Percentiles rank a stretch among this genome's conserved stretches.
These are phyloP conservation scores for Esteya vermicola DNA, from an alignment of 2,329 filamentous ascomycete species.

Conservation along the genomic window DNA sequence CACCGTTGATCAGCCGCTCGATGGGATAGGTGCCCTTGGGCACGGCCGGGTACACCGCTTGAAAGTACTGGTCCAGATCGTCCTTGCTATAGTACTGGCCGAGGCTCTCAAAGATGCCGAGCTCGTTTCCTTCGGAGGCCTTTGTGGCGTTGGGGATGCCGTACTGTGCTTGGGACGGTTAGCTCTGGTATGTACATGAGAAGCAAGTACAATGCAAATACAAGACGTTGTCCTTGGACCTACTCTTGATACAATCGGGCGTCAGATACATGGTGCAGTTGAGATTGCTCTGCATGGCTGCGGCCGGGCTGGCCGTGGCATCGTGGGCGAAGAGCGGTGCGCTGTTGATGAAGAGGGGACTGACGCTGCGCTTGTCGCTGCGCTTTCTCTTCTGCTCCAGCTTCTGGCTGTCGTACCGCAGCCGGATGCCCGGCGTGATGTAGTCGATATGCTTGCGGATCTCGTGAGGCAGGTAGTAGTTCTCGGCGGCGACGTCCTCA, in stretches of 20 bases:
- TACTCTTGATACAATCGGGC: slow-evolving; percentile 9
- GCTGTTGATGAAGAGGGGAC: slow-evolving; percentile 3
- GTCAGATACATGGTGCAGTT: slow-evolving; percentile 7
- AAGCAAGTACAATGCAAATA: not conserved
- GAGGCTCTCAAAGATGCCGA: slow-evolving; percentile 15
- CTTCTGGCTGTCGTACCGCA: slow-evolving; percentile 14
- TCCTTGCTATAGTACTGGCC: slow-evolving; percentile 14
- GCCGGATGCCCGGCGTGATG: slow-evolving; percentile 39
- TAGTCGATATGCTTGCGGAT: slow-evolving; percentile 38
- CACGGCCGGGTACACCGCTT: slow-evolving; percentile 9
- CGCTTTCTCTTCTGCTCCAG: not conserved
- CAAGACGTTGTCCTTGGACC: not conserved
- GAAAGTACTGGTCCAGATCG: slow-evolving; percentile 14
- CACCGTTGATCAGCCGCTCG: slow-evolving; percentile 14
- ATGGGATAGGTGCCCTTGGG: slow-evolving; percentile 16
- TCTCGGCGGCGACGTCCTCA: slow-evolving; percentile 10
- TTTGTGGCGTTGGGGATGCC: slow-evolving; percentile 10
- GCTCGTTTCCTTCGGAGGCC: slow-evolving; percentile 11
- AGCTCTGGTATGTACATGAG: not conserved
- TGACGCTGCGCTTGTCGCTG: too few relatives aligned
- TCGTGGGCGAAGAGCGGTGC: not conserved
- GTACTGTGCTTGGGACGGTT: slow-evolving; percentile 11
- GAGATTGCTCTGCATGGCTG: slow-evolving; percentile 6
- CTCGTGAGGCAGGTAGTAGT: slow-evolving; percentile 29
- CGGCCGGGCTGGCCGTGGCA: not conserved